Conservation (phyloP, 768 basidiomycete genomes). For the Rhizopogon vinicolor region DNA sequence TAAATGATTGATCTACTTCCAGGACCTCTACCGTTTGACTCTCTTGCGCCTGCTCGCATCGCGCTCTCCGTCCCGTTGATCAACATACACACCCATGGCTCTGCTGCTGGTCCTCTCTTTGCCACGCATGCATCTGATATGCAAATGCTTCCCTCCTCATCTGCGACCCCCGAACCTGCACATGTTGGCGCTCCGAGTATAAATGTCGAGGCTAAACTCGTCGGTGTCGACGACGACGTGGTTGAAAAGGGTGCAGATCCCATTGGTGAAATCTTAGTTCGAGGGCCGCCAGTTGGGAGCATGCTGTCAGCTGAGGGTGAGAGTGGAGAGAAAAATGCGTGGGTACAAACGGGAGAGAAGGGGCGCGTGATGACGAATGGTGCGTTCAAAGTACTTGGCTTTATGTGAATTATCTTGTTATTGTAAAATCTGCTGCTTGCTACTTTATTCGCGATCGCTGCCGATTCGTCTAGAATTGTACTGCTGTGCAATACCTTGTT, state of each 20-base stretch:
- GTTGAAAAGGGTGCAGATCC: slow-evolving; percentile 70
- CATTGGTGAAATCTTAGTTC: slow-evolving; percentile 51
- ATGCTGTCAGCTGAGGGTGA: slow-evolving; percentile 35
- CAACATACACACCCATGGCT: slow-evolving; percentile 53
- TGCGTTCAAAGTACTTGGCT: slow-evolving; percentile 41
- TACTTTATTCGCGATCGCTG: no score
- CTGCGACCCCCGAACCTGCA: slow-evolving; percentile 27
- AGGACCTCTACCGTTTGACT: slow-evolving; percentile 48
- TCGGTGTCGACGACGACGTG: slow-evolving; percentile 56
- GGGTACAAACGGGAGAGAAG: slow-evolving; percentile 40
- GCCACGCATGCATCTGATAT: slow-evolving; percentile 84
- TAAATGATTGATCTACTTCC: background rate
- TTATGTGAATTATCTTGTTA: background rate
- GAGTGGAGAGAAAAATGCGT: slow-evolving; percentile 34
- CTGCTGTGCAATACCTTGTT: background rate
- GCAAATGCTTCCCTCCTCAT: slow-evolving; percentile 56
- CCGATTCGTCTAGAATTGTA: background rate
- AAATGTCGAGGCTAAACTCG: slow-evolving; percentile 82
- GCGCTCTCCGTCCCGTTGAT: slow-evolving; percentile 77
- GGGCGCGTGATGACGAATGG: slow-evolving; percentile 63
- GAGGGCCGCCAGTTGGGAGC: slow-evolving; percentile 72
- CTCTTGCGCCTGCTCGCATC: slow-evolving; percentile 61
- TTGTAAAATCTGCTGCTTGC: background rate
- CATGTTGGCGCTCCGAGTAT: slow-evolving; percentile 78
- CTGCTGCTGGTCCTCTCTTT: slow-evolving; percentile 72